Evolutionary conservation across 352 stramenopile species (phyloP), one percentile per base, ranked within the genome.

Genomic region (Phytophthora quininea): DNA sequence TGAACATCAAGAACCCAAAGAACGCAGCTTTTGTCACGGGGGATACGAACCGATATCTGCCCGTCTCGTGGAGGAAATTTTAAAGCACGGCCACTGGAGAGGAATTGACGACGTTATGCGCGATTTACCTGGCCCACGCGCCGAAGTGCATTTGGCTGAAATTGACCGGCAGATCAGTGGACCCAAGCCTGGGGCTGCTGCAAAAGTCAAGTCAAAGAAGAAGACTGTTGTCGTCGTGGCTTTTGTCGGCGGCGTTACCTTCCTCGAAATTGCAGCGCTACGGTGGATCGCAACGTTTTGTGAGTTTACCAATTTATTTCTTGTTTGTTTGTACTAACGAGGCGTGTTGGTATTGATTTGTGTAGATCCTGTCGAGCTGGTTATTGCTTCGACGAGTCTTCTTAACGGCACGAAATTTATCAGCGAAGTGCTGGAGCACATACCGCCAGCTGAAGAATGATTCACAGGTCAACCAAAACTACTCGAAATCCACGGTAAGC

Each of bases 1-100:
- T 90, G 32, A 82, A 92, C 46, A 45, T 77, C 2, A 72, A 86
- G 8, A 79, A 83, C 38, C 84, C 82, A 2, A 72, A 76, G 53
- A 86, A 70, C 38, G 64, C 80, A 3, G 82, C 84, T 14, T 95
- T 90, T 27, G 86, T 94, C 14, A 93, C 86, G 0, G 84, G 10
- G 86, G 88, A 9, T 94, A 93, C 53, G 74, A 72, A 12, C 86
- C 88, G 11, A 84, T 94, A 45, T 88, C 84, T 37, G 84, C 80
- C 51, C 74, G 82, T 14, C 62, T 94, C 1, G 78, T 94, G 15
- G 81, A 93, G 69, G 76, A 90, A 49, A 74, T 93, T 4, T 61
- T 93, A 14, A 83, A 82, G 32, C 45, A 70, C 37, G 64, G 70
- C 0, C 77, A 67, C 38, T 93, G 83, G 85, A 73, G 67, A 64